Evolutionary conservation across 495 filamentous ascomycete species (phyloP), one percentile per base, ranked within the genome.

Genomic region (Penicillium maclennaniae): DNA sequence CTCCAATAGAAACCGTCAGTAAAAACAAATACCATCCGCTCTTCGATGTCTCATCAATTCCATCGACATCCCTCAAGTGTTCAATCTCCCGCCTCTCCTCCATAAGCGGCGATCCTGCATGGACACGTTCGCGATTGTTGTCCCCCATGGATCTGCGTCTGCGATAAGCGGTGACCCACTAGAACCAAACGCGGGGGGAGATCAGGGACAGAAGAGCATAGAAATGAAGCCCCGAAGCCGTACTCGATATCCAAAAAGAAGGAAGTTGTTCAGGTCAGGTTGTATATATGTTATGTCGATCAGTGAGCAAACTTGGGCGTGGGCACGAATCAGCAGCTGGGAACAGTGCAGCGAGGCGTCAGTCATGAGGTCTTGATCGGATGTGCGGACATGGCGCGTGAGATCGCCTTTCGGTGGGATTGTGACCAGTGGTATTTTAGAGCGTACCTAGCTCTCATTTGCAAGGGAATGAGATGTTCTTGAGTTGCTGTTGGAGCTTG

Each of bases 11-110:
- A 40, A 96, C 70, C 2, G 91, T 95, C 65, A 96, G 70, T 54
- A 95, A 71, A 54, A 95, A 79, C 57, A 97, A 75, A 65, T 93
- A 95, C 82, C 82, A 88, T 15, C 80, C 74, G 66, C 85, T 88
- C 76, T 92, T 95, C 5, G 86, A 86, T 48, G 79, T 61, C 38
- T 69, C 62, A 38, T 62, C 49, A 16, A 38, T 38, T n/a, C 15
- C 25, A 19, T 45, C 56, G 34, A 45, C 37, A 7, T 31, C 43
- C 20, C 19, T 34, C 14, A 44, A 7, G 48, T 56, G 47, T 39
- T 58, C 59, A 4, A 7, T 20, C 26, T 28, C 26, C 6, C 19
- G 34, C 36, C 41, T 34, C 6, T 15, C 23, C 43, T 44, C 57
- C 55, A 59, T 68, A 6, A 79, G 62, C 45, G 76, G 76, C 43